phyloP scores from a whole-genome alignment of 306 rosid genomes.

The Casuarina cunninghamiana region DNA sequence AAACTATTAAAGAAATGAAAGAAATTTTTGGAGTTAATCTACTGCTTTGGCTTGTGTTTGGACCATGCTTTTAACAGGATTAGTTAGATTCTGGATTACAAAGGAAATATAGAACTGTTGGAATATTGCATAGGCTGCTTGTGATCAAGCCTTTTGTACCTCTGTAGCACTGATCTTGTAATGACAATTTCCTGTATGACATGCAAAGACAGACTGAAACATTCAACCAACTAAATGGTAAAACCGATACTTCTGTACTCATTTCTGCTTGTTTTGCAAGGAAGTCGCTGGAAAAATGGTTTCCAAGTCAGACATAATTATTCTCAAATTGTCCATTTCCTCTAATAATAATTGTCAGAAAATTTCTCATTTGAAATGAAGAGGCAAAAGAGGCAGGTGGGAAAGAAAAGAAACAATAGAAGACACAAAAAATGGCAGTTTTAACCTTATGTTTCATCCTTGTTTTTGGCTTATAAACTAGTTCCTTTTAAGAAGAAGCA shows the following conservation, averaged over 20 bases:
- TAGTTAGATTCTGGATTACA: background rate
- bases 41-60: background rate
- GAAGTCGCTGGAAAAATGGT: background rate
- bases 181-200: background rate
- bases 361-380: background rate
- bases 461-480: conserved; percentile 3
- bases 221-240: background rate
- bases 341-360: background rate
- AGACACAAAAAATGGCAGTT: background rate
- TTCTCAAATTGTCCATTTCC: background rate
- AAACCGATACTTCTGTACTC: background rate
- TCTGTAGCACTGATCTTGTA: background rate
- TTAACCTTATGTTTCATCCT: conserved; percentile 16
- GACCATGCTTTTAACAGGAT: background rate
- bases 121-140: background rate
- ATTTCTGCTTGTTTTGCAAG: background rate
- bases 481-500: conserved; percentile 2
- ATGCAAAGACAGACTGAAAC: background rate
- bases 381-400: background rate
- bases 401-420: background rate
- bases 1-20: background rate
- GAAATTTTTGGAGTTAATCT: background rate
- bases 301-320: background rate
- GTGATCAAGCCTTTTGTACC: background rate
- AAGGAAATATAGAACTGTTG: background rate